A percentile compares a stretch with the other conserved stretches of the same genome.
Evolutionary conservation across 2,329 filamentous ascomycete species (phyloP).

Genomic region (Pseudocercospora vitis): DNA sequence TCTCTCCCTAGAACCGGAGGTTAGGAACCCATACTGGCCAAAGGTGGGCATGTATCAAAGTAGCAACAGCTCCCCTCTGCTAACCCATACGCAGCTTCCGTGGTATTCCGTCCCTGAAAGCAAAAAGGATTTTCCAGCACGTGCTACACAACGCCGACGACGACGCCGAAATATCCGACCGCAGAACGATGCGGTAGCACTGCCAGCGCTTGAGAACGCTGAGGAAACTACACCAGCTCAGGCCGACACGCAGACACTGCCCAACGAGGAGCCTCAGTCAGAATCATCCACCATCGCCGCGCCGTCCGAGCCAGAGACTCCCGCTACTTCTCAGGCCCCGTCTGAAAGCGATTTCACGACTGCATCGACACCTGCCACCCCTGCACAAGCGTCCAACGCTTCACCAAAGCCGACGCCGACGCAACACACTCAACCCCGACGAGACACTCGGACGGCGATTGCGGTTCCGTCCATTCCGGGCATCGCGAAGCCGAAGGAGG

Average conservation of each 20-base stretch:
- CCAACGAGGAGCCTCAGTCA: slow-evolving; percentile 38
- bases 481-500: slow-evolving; percentile 44
- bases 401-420: slow-evolving; percentile 37
- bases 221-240: slow-evolving; percentile 38
- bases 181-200: slow-evolving; percentile 47
- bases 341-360: slow-evolving; percentile 54
- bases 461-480: slow-evolving; percentile 56
- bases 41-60: slow-evolving; percentile 9
- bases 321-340: slow-evolving; percentile 58
- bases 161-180: slow-evolving; percentile 41
- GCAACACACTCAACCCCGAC: slow-evolving; percentile 37
- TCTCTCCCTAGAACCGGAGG: slow-evolving; percentile 21
- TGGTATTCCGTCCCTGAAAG: slow-evolving; percentile 59
- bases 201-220: slow-evolving; percentile 43
- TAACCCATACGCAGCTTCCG: slow-evolving; percentile 49
- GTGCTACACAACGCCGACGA: slow-evolving; percentile 50
- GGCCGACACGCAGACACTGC: slow-evolving; percentile 13
- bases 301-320: slow-evolving; percentile 55
- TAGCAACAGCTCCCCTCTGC: too few relatives aligned
- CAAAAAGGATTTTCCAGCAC: slow-evolving; percentile 52
- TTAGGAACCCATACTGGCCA: slow-evolving; percentile 25
- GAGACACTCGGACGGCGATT: slow-evolving; percentile 47
- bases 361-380: slow-evolving; percentile 51
- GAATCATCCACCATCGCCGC: slow-evolving; percentile 48
- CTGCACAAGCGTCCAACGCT: slow-evolving; percentile 37